phyloP scores from a whole-genome alignment of 2,329 filamentous ascomycete species.

The Penicillium sp. region DNA sequence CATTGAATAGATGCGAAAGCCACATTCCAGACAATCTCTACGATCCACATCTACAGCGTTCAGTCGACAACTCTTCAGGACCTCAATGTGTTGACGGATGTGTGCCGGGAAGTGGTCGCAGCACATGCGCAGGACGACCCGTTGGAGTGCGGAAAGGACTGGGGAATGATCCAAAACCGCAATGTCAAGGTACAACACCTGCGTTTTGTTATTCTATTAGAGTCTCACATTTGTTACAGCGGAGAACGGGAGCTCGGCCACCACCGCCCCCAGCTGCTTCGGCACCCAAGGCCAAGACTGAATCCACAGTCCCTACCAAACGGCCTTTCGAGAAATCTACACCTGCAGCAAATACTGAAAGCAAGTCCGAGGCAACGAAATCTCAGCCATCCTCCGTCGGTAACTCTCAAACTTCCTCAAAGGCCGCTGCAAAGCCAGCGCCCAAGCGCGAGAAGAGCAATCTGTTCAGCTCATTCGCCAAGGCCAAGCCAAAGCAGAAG shows the following conservation, averaged over 20 bases:
- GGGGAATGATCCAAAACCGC: slow-evolving; percentile 71
- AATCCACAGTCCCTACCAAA: slow-evolving; percentile 38
- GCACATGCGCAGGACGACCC: slow-evolving; percentile 57
- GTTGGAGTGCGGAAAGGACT: slow-evolving; percentile 55
- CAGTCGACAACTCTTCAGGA: slow-evolving; percentile 67
- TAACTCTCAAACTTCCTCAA: slow-evolving; percentile 32
- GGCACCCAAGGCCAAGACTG: slow-evolving; percentile 30
- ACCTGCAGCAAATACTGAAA: slow-evolving; percentile 21
- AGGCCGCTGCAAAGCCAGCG: slow-evolving; percentile 35
- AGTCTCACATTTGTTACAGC: slow-evolving; percentile 29
- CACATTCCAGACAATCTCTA: slow-evolving; percentile 66
- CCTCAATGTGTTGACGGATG: slow-evolving; percentile 66
- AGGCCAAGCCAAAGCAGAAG: slow-evolving; percentile 58
- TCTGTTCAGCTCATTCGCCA: slow-evolving; percentile 76
- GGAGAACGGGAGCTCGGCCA: slow-evolving; percentile 46
- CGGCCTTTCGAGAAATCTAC: slow-evolving; percentile 33
- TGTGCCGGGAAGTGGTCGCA: slow-evolving; percentile 58
- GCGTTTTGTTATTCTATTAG: neutral
- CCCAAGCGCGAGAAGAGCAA: slow-evolving; percentile 60
- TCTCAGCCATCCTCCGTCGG: slow-evolving; percentile 19
- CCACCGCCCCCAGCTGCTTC: slow-evolving; percentile 30
- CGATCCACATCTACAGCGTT: slow-evolving; percentile 84
- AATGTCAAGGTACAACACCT: slow-evolving; percentile 52
- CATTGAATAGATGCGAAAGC: slow-evolving; percentile 55
- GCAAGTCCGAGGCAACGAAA: slow-evolving; percentile 20